These are phyloP conservation scores for Ophiostoma ulmi DNA, from an alignment of 2,329 filamentous ascomycete species.

Conservation along the genomic window DNA sequence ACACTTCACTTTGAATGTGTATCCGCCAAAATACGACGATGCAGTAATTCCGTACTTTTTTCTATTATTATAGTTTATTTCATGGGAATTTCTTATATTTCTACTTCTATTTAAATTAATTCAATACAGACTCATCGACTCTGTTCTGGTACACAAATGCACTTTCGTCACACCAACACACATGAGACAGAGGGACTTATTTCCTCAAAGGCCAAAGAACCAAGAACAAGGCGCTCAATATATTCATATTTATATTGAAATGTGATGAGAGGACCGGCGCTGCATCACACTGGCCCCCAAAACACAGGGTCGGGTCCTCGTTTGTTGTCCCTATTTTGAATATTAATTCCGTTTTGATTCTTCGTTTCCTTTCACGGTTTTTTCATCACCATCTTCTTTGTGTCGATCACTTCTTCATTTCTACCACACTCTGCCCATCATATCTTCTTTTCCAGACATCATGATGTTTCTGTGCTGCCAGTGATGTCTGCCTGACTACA, in stretches of 20 bases:
- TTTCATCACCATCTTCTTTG: neutral
- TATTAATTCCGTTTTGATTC: neutral
- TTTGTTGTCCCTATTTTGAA: neutral
- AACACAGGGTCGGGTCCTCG: constrained; percentile 8
- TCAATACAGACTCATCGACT: neutral
- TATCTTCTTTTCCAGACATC: no score
- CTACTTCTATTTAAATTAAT: neutral
- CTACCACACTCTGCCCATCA: neutral
- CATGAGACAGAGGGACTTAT: neutral
- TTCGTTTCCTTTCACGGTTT: neutral
- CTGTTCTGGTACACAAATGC: neutral
- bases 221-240: neutral
- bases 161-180: neutral
- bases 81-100: neutral
- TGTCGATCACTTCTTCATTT: neutral
- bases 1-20: neutral
- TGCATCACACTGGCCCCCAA: neutral
- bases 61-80: neutral
- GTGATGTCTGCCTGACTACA: neutral
- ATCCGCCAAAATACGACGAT: neutral
- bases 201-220: neutral
- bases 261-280: neutral
- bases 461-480: no score
- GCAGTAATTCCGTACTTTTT: neutral
- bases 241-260: neutral